Evolutionary conservation across 192 early-diverging fungal genomes (phyloP).

Genomic region (Mortierella alpina): DNA sequence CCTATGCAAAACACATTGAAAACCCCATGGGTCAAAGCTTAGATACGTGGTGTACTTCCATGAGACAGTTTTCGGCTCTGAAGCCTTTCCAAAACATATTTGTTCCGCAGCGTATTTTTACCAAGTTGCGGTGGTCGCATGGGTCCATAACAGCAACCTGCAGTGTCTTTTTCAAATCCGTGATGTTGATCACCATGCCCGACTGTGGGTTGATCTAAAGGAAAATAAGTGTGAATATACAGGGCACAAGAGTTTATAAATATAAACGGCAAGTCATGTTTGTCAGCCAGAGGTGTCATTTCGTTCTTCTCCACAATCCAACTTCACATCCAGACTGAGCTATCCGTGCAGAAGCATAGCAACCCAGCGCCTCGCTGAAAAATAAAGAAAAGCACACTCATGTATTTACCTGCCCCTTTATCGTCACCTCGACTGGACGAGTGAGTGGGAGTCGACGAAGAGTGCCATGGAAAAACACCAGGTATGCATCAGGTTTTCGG

Average conservation of each 20-base stretch:
- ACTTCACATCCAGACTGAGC: not conserved
- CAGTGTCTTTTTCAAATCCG: conserved; percentile 83
- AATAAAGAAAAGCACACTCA: not conserved
- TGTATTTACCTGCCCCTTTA: conserved; percentile 71
- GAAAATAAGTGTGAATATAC: not conserved
- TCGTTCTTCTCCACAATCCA: not conserved
- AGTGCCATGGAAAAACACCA: conserved; percentile 1
- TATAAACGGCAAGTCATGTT: conserved; percentile 8
- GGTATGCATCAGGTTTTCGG: not conserved
- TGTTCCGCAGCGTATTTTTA: conserved; percentile 28
- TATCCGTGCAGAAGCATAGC: too few relatives aligned
- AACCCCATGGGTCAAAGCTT: not conserved
- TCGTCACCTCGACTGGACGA: conserved; percentile 71
- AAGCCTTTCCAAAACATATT: not conserved
- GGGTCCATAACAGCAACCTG: conserved; percentile 76
- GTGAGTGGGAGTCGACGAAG: conserved; percentile 9
- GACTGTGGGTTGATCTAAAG: conserved; percentile 74
- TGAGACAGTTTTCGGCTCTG: not conserved
- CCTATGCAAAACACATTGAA: conserved; percentile 55
- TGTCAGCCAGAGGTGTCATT: conserved; percentile 10
- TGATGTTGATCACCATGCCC: conserved; percentile 91
- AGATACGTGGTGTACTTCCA: too few relatives aligned
- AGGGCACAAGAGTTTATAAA: not conserved
- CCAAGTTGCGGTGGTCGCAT: conserved; percentile 90
- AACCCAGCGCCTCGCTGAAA: too few relatives aligned